phyloP scores from a whole-genome alignment of 352 stramenopile species.

The Phytophthora brassicae region DNA sequence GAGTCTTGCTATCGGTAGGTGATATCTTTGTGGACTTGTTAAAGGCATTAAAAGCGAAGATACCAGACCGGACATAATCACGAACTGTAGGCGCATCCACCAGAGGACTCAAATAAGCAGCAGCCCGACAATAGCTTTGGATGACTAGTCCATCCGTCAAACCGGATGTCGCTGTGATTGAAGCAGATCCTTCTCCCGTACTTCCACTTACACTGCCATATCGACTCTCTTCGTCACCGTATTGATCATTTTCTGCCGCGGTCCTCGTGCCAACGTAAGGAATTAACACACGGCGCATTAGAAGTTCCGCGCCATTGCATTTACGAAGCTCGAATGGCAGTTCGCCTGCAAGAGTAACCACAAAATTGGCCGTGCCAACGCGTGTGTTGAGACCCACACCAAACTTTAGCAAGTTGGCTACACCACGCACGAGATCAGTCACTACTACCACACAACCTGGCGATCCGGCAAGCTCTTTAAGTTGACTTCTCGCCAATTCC shows the following conservation, averaged over 20 bases:
- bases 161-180: constrained; percentile 24
- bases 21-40: constrained; percentile 2
- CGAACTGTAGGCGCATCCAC: constrained; percentile 45
- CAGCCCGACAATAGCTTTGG: constrained; percentile 72
- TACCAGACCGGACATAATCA: constrained; percentile 63
- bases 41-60: constrained; percentile 56
- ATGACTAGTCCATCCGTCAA: constrained; percentile 65
- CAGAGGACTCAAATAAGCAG: constrained; percentile 70
- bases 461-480: constrained; percentile 54
- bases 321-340: constrained; percentile 75
- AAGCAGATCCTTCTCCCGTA: constrained; percentile 6
- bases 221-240: constrained; percentile 62
- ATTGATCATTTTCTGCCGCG: constrained; percentile 68
- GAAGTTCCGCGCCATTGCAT: constrained; percentile 53
- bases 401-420: constrained; percentile 65
- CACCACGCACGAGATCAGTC: constrained; percentile 47
- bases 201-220: constrained; percentile 32
- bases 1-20: constrained; percentile 2
- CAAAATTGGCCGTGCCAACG: constrained; percentile 79
- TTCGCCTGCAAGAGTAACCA: constrained; percentile 62
- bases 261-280: constrained; percentile 62
- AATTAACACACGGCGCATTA: constrained; percentile 58
- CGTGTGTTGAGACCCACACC: constrained; percentile 82
- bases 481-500: constrained; percentile 51
- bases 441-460: constrained; percentile 51